Percentiles rank a stretch among this genome's conserved stretches.
Conservation (phyloP, 202 grass and related monocot genomes). For the Musa balbisiana region DNA sequence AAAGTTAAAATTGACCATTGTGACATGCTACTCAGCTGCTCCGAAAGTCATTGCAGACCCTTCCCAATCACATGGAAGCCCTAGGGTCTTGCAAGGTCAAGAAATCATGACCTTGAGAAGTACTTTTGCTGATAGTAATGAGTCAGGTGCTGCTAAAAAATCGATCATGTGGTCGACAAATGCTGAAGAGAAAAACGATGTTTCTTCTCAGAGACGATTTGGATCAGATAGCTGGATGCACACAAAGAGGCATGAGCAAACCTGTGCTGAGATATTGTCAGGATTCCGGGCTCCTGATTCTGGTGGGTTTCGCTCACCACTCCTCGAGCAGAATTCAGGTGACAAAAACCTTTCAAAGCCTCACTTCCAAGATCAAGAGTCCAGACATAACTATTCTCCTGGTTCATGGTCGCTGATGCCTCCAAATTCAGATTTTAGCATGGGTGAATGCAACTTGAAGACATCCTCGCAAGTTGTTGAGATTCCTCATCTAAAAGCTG, state of each 20-base stretch:
- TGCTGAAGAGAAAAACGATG: slow-evolving; percentile 38
- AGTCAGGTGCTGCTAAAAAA: slow-evolving; percentile 35
- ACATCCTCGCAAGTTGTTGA: slow-evolving; percentile 26
- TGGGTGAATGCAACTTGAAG: slow-evolving; percentile 35
- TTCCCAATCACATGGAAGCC: slow-evolving; percentile 28
- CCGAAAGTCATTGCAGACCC: slow-evolving; percentile 41
- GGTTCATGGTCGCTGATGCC: slow-evolving; percentile 59
- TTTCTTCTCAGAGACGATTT: slow-evolving; percentile 30
- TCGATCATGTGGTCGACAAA: slow-evolving; percentile 28
- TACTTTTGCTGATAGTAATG: slow-evolving; percentile 27
- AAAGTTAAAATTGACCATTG: neutral
- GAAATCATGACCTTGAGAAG: slow-evolving; percentile 38
- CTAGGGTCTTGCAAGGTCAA: slow-evolving; percentile 58
- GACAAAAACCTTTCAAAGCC: slow-evolving; percentile 41
- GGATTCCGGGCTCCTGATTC: slow-evolving; percentile 41
- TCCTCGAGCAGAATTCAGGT: slow-evolving; percentile 35
- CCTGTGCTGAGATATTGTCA: slow-evolving; percentile 30
- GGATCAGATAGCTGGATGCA: slow-evolving; percentile 53
- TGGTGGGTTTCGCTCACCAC: slow-evolving; percentile 32
- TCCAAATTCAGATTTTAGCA: slow-evolving; percentile 38
- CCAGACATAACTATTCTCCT: slow-evolving; percentile 35
- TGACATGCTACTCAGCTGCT: slow-evolving; percentile 14
- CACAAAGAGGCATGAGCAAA: slow-evolving; percentile 30
- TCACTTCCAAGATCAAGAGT: slow-evolving; percentile 51
- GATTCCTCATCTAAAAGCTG: slow-evolving; percentile 30